phyloP scores from a whole-genome alignment of 2,329 filamentous ascomycete species.

The Diaporthe citri region DNA sequence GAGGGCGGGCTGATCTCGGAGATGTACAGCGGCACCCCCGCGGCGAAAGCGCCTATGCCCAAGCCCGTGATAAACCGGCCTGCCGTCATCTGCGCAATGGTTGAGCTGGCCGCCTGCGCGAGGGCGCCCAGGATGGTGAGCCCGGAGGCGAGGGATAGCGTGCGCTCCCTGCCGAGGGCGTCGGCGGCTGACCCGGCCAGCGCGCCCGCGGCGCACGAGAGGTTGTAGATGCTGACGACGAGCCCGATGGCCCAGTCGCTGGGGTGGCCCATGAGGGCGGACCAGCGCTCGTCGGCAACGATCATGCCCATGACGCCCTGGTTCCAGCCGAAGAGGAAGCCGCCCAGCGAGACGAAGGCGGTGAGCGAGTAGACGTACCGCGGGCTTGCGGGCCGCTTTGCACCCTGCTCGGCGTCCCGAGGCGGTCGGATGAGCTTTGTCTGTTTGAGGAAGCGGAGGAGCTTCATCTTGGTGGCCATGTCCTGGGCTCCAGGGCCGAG shows the following conservation, averaged over 20 bases:
- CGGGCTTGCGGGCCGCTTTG: constrained; percentile 45
- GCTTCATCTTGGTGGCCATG: constrained; percentile 15
- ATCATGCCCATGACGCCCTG: constrained; percentile 51
- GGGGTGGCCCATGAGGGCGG: constrained; percentile 46
- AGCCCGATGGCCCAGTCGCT: constrained; percentile 49
- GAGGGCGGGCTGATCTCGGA: constrained; percentile 48
- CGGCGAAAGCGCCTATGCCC: constrained; percentile 49
- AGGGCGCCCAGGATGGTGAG: constrained; percentile 37
- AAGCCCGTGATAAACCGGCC: constrained; percentile 47
- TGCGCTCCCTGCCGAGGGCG: constrained; percentile 47
- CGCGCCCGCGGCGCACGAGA: constrained; percentile 48
- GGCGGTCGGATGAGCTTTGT: constrained; percentile 45
- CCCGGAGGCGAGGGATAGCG: constrained; percentile 46
- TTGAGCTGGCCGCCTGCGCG: constrained; percentile 22
- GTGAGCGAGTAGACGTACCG: constrained; percentile 49
- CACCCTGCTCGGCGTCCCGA: constrained; percentile 26
- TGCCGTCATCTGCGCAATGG: constrained; percentile 43
- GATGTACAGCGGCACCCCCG: constrained; percentile 49
- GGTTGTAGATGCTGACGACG: constrained; percentile 50
- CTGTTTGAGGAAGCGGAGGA: constrained; percentile 43
- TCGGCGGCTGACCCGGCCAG: constrained; percentile 47
- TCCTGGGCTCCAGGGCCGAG: neutral
- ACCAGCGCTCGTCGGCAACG: constrained; percentile 48
- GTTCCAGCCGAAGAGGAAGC: constrained; percentile 50
- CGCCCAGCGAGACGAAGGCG: constrained; percentile 43